Evolutionary conservation across 768 basidiomycete species (phyloP).

Genomic region (Auricularia sp.): DNA sequence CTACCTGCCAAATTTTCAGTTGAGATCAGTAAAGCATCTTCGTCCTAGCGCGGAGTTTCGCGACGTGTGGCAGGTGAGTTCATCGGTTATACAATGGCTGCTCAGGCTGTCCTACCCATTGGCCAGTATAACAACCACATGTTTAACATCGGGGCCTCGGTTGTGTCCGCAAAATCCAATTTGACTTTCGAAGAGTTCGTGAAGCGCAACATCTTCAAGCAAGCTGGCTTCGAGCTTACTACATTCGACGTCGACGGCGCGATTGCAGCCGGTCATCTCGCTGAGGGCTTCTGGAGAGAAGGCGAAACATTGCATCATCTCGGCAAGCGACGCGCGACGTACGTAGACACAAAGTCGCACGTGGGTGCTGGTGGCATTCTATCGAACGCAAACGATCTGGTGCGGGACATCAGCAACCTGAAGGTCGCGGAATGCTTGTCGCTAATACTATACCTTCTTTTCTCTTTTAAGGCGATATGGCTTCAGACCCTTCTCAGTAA

Average conservation of each 20-base stretch:
- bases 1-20: neutral
- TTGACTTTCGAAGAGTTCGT: neutral
- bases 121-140: neutral
- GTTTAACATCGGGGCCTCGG: neutral
- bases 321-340: neutral
- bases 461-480: neutral
- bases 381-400: neutral
- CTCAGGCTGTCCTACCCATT: no score
- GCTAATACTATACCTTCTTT: neutral
- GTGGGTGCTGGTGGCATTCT: neutral
- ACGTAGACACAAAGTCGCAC: neutral
- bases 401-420: neutral
- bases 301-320: neutral
- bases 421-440: neutral
- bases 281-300: neutral
- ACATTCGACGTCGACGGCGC: neutral
- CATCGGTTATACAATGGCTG: no score
- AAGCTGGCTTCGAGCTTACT: neutral
- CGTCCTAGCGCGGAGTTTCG: neutral
- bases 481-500: neutral
- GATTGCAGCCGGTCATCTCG: neutral
- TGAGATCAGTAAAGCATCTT: neutral
- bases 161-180: neutral
- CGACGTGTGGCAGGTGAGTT: neutral
- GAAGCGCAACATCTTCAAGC: neutral